A percentile compares a stretch with the other conserved stretches of the same genome.
Evolutionary conservation across 495 filamentous ascomycete genomes (phyloP).

Genomic region (Talaromyces ruber): DNA sequence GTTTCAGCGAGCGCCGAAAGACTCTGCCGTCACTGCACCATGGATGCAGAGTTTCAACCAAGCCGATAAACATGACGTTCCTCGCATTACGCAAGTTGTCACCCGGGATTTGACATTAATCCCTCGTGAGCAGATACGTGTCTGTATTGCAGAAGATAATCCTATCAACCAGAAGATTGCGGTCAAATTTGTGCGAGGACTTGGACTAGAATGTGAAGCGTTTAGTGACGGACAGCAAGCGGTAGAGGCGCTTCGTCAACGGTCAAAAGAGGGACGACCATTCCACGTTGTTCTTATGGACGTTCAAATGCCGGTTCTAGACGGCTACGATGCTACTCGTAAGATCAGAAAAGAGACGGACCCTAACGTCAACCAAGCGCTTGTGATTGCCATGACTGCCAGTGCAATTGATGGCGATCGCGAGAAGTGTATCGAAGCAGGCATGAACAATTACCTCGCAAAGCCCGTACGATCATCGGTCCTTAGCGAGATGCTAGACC

Average conservation of each 20-base stretch:
- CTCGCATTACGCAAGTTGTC: slow-evolving; percentile 13
- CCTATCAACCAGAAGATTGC: slow-evolving; percentile 88
- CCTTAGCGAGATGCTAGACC: slow-evolving; percentile 66
- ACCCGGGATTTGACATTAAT: slow-evolving; percentile 56
- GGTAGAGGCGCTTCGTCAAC: slow-evolving; percentile 72
- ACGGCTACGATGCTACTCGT: slow-evolving; percentile 88
- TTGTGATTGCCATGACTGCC: slow-evolving; percentile 92
- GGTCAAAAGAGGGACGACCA: slow-evolving; percentile 57
- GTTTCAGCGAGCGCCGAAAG: slow-evolving; percentile 68
- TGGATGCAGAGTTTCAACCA: slow-evolving; percentile 42
- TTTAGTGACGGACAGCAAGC: slow-evolving; percentile 81
- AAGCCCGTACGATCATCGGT: slow-evolving; percentile 76
- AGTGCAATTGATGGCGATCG: slow-evolving; percentile 84
- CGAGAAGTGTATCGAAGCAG: slow-evolving; percentile 83
- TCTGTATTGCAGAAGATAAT: slow-evolving; percentile 91
- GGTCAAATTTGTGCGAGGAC: slow-evolving; percentile 74
- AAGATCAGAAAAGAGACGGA: slow-evolving; percentile 67
- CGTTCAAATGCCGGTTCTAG: slow-evolving; percentile 88
- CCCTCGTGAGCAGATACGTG: slow-evolving; percentile 66
- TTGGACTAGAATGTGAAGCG: slow-evolving; percentile 75
- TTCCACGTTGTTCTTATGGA: slow-evolving; percentile 83
- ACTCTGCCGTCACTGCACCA: slow-evolving; percentile 44
- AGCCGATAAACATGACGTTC: slow-evolving; percentile 16
- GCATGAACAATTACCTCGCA: slow-evolving; percentile 94
- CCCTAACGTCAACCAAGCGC: slow-evolving; percentile 61